These are phyloP conservation scores for Scheffersomyces titani DNA, from an alignment of 1,139 yeast species.

Conservation along the genomic window DNA sequence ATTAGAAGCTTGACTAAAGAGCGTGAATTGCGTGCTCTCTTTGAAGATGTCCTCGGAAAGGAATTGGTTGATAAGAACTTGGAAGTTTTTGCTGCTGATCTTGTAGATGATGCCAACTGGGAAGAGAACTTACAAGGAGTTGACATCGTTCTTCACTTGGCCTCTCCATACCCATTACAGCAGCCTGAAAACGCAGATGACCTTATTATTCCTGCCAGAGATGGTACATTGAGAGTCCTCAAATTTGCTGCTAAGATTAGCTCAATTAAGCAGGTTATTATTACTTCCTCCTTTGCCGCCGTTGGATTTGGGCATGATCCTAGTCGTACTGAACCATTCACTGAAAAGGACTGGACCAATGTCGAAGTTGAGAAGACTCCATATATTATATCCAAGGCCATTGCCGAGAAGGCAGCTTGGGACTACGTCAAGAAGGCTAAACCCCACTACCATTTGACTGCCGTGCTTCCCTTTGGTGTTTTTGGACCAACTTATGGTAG, in stretches of 20 bases:
- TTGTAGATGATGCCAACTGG: constrained; percentile 13
- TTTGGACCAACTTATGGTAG: neutral
- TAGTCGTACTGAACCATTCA: neutral
- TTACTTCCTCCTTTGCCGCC: neutral
- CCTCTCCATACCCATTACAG: constrained; percentile 12
- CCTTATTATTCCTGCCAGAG: constrained; percentile 10
- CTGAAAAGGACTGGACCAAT: neutral
- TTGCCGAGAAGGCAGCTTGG: neutral
- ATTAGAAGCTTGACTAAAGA: constrained; percentile 6
- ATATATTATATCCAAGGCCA: neutral
- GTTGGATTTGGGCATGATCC: neutral
- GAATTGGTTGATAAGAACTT: constrained; percentile 1
- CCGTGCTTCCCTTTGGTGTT: neutral
- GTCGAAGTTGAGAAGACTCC: neutral
- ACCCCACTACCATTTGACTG: neutral
- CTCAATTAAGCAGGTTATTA: neutral
- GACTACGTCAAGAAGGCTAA: neutral
- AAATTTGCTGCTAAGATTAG: neutral
- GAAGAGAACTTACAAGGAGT: constrained; percentile 13
- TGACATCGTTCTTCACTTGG: constrained; percentile 15
- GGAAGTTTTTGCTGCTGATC: constrained; percentile 12
- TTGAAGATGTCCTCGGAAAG: neutral
- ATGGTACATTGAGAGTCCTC: constrained; percentile 10
- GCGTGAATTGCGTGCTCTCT: neutral
- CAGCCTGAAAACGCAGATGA: constrained; percentile 6